Percentiles rank a stretch among this genome's conserved stretches.
phyloP scores from a whole-genome alignment of 2,329 filamentous ascomycete species.

The Huntiella decipiens region DNA sequence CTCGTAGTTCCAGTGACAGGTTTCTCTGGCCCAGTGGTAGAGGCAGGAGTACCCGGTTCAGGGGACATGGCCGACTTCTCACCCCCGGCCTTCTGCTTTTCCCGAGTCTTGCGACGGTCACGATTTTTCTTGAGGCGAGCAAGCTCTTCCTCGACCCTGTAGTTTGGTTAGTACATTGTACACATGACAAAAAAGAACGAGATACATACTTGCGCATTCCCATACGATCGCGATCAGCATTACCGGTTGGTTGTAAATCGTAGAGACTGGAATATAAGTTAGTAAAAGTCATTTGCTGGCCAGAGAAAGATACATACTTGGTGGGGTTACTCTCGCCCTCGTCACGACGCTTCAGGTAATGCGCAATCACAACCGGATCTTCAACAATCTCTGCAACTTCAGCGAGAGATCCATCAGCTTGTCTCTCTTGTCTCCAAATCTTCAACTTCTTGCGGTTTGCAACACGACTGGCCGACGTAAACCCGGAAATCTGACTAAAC shows the following conservation, averaged over 20 bases:
- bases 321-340: slow-evolving; percentile 52
- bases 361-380: slow-evolving; percentile 71
- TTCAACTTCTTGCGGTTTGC: slow-evolving; percentile 43
- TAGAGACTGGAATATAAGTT: slow-evolving; percentile 25
- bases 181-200: background rate
- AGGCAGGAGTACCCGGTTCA: slow-evolving; percentile 25
- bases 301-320: slow-evolving; percentile 35
- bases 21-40: slow-evolving; percentile 22
- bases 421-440: slow-evolving; percentile 46
- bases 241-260: slow-evolving; percentile 28
- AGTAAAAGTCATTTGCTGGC: slow-evolving; percentile 21
- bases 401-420: slow-evolving; percentile 31
- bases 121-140: slow-evolving; percentile 78
- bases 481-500: slow-evolving; percentile 55
- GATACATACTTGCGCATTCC: slow-evolving; percentile 22
- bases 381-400: slow-evolving; percentile 50
- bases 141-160: slow-evolving; percentile 46
- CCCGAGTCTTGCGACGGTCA: slow-evolving; percentile 71
- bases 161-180: slow-evolving; percentile 1
- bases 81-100: slow-evolving; percentile 57
- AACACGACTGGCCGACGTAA: slow-evolving; percentile 44
- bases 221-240: slow-evolving; percentile 32
- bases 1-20: slow-evolving; percentile 46
- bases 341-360: slow-evolving; percentile 65
- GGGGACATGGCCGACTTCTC: slow-evolving; percentile 29